Conservation (phyloP, 148 eudicot genomes). For the Vaccinium darrowii region DNA sequence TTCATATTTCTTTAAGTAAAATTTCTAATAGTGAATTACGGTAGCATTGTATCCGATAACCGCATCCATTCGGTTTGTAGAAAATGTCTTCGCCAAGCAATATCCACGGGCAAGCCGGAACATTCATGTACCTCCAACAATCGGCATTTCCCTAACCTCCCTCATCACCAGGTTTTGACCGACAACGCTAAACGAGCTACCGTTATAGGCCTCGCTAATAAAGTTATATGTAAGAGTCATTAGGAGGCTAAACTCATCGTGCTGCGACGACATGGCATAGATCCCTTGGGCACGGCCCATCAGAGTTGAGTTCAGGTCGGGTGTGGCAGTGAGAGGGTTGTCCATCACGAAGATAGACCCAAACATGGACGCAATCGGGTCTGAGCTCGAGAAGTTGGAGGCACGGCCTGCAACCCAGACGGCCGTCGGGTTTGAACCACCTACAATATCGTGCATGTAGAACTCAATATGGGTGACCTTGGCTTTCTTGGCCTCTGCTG, state of each 20-base stretch:
- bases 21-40: neutral
- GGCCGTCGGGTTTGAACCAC: constrained; percentile 8
- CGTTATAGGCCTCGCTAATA: neutral
- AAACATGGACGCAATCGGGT: constrained; percentile 8
- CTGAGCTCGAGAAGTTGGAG: neutral
- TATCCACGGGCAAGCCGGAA: constrained; percentile 4
- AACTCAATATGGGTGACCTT: constrained; percentile 8
- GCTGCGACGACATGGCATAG: constrained; percentile 9
- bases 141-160: constrained; percentile 9
- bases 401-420: constrained; percentile 9
- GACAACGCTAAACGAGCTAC: constrained; percentile 4
- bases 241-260: constrained; percentile 7
- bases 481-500: constrained; percentile 3
- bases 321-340: constrained; percentile 11
- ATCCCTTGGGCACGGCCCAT: constrained; percentile 15
- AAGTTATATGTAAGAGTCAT: constrained; percentile 12
- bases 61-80: constrained; percentile 9
- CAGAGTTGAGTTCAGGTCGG: neutral
- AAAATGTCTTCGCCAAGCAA: constrained; percentile 4
- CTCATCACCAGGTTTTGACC: neutral
- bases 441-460: constrained; percentile 5
- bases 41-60: neutral
- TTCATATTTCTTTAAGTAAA: neutral
- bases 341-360: constrained; percentile 12
- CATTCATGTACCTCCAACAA: constrained; percentile 1